phyloP scores from a whole-genome alignment of 768 basidiomycete species.

The Tricholoma furcatifolium region DNA sequence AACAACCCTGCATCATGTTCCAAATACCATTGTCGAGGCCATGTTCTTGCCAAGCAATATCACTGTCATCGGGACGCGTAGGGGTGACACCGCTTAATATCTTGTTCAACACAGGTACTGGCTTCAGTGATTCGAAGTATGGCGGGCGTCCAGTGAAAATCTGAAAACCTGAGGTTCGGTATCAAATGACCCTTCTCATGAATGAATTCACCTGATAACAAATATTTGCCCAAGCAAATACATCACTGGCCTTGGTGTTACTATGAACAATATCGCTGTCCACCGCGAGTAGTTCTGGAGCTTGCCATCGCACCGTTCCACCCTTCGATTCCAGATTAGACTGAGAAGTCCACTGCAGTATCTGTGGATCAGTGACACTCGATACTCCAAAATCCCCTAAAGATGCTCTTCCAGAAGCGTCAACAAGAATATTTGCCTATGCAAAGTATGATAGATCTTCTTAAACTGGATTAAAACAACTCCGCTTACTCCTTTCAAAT shows the following conservation, averaged over 20 bases:
- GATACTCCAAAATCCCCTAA: constrained; percentile 23
- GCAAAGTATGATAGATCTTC: too few relatives aligned
- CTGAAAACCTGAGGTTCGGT: constrained; percentile 2
- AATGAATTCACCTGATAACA: constrained; percentile 5
- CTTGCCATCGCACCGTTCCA: constrained; percentile 25
- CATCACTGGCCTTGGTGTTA: constrained; percentile 8
- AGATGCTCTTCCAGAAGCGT: constrained; percentile 13
- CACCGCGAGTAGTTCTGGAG: constrained; percentile 19
- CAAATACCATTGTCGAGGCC: neutral
- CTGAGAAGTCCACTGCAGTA: constrained; percentile 11
- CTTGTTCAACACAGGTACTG: neutral
- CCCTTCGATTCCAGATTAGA: constrained; percentile 8
- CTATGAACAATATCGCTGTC: constrained; percentile 2
- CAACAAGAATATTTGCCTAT: constrained; percentile 21
- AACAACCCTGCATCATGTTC: constrained; percentile 4
- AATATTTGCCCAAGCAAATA: constrained; percentile 10
- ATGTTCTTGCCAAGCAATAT: neutral
- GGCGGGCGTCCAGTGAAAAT: constrained; percentile 1
- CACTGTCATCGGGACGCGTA: neutral
- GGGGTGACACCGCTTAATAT: neutral
- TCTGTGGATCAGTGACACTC: too few relatives aligned
- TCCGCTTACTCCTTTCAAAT: too few relatives aligned
- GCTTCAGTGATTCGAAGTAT: neutral
- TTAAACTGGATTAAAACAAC: too few relatives aligned
- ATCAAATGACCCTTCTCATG: neutral